A percentile compares a stretch with the other conserved stretches of the same genome.
phyloP scores from a whole-genome alignment of 768 basidiomycete species.

The Collybiopsis confluens region DNA sequence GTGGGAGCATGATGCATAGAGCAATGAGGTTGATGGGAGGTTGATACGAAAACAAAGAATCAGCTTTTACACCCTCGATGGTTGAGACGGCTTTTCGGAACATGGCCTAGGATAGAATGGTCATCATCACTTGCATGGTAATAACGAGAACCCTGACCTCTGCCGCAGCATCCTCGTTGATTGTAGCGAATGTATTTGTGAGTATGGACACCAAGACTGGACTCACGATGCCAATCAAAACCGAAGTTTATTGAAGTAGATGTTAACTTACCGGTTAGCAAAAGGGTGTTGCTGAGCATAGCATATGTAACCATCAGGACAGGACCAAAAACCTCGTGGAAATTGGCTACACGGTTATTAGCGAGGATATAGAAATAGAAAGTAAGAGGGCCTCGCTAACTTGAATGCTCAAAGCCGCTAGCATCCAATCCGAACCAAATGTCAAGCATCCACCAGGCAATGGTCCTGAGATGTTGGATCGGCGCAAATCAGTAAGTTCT shows the following conservation, averaged over 20 bases:
- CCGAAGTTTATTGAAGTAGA: neutral
- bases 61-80: constrained; percentile 91
- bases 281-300: constrained; percentile 85
- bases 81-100: constrained; percentile 92
- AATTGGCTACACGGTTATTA: constrained; percentile 42
- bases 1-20: constrained; percentile 80
- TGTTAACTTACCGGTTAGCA: constrained; percentile 71
- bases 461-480: constrained; percentile 34
- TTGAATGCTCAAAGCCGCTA: constrained; percentile 76
- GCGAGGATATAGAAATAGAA: neutral
- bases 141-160: constrained; percentile 49
- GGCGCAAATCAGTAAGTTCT: constrained; percentile 12
- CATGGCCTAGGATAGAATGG: constrained; percentile 62
- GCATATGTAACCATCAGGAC: constrained; percentile 89
- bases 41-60: constrained; percentile 91
- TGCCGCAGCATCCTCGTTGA: constrained; percentile 89
- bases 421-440: constrained; percentile 95
- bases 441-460: constrained; percentile 95
- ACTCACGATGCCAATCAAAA: constrained; percentile 8
- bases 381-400: constrained; percentile 38
- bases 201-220: constrained; percentile 84
- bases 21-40: constrained; percentile 91
- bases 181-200: constrained; percentile 91
- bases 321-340: constrained; percentile 88
- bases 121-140: constrained; percentile 1